Base-by-base conservation (phyloP, 352 stramenopile species). In the Pythium grandisporangium region DNA sequence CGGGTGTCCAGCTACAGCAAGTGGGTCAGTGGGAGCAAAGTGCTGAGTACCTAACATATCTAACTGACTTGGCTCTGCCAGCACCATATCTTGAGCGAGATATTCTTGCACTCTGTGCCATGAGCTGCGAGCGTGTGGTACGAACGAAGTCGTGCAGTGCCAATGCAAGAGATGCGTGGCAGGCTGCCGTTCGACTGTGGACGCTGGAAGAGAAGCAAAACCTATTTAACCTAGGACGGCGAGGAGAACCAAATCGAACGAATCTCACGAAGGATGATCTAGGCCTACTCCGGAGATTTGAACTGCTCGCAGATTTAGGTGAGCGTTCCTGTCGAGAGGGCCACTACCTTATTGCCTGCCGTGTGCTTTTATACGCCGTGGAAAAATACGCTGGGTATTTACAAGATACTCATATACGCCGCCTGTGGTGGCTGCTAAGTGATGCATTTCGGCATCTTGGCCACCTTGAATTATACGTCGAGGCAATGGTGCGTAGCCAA, bases 361-460 rank as follows among this genome's bases (percentile, higher is more conserved):
- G 50, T 3, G 30, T 66, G 5, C 64, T 78, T 30, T 42, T 78
- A 6, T 72, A 80, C 23, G 68, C 61, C 12, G 46, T 85, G 30
- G 55, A 74, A n/a, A n/a, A n/a, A n/a, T n/a, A n/a, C n/a, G n/a
- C n/a, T n/a, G n/a, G n/a, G n/a, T n/a, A n/a, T n/a, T n/a, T n/a
- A n/a, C n/a, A n/a, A n/a, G n/a, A n/a, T n/a, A n/a, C n/a, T n/a
- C n/a, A n/a, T n/a, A n/a, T n/a, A 14, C 53, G 47, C 12, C 37
- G 35, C 3, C 52, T 59, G 22, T 89, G 72, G 72, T 70, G 70
- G 57, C 52, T 37, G 16, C 57, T 89, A n/a, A 63, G 63, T 3
- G 72, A 89, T 46, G 48, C 61, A 6, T 81, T 85, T 49, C 68
- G 68, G 0, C 75, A 85, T 36, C 42, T 89, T 16, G 70, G 70